A percentile compares a stretch with the other conserved stretches of the same genome.
Conservation (phyloP, 176 grass and related monocot species). For the Bonia amplexicaulis region DNA sequence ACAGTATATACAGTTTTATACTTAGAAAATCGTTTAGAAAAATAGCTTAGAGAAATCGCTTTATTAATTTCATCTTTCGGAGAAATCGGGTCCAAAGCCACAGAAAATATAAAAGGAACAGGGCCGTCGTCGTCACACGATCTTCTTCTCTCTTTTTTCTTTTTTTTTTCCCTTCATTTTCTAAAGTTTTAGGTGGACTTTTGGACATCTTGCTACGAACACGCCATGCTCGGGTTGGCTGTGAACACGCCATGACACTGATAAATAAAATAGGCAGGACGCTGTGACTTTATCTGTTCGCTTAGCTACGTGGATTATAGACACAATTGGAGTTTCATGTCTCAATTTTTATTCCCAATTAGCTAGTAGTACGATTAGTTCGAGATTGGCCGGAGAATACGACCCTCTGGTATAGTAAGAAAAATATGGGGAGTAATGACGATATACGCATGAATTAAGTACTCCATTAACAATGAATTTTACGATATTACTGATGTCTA, state of each 20-base stretch:
- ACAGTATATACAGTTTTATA: too few species aligned
- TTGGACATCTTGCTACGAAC: neutral
- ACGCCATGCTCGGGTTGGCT: slow-evolving; percentile 26
- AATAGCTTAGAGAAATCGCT: too few species aligned
- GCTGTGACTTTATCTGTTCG: neutral
- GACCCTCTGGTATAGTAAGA: too few species aligned
- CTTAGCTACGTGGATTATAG: neutral
- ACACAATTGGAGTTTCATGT: neutral
- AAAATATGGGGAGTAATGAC: too few species aligned
- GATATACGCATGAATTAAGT: too few species aligned
- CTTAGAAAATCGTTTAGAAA: too few species aligned
- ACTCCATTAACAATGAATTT: too few species aligned
- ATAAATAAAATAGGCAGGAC: neutral
- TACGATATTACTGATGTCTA: too few species aligned
- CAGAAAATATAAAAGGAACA: too few species aligned
- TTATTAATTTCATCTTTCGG: fast-evolving
- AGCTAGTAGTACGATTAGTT: too few species aligned
- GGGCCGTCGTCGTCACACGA: neutral
- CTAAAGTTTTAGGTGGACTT: neutral
- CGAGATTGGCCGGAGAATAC: too few species aligned
- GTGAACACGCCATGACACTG: neutral
- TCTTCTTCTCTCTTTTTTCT: neutral
- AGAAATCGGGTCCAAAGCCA: too few species aligned
- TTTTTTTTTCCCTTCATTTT: neutral
- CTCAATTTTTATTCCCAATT: neutral